phyloP scores from a whole-genome alignment of 2,329 filamentous ascomycete species.

The Cryphonectria carpinicola region DNA sequence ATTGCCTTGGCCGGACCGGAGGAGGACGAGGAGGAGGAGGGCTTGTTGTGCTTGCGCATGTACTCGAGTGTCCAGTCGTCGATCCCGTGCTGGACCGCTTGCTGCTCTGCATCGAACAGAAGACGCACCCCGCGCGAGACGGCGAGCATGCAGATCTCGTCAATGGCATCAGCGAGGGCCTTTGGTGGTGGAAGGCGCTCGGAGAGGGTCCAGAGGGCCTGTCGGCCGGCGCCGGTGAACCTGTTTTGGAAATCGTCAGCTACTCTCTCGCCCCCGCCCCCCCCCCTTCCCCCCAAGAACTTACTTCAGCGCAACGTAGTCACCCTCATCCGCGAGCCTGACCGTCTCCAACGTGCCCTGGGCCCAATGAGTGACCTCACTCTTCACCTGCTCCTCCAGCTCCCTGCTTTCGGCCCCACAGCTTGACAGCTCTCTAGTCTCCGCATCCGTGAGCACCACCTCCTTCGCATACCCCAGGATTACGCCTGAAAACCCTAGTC shows the following conservation, averaged over 20 bases:
- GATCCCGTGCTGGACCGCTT: constrained; percentile 76
- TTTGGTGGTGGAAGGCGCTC: constrained; percentile 64
- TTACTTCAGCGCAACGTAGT: constrained; percentile 69
- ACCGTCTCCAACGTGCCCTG: constrained; percentile 77
- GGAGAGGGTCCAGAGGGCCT: constrained; percentile 70
- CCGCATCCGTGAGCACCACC: constrained; percentile 68
- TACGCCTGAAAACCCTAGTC: constrained; percentile 79
- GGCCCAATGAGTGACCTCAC: constrained; percentile 73
- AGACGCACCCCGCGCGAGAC: constrained; percentile 70
- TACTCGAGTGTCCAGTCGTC: constrained; percentile 80
- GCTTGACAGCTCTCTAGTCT: constrained; percentile 49
- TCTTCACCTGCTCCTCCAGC: constrained; percentile 52
- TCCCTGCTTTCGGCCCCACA: constrained; percentile 49
- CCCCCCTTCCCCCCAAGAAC: constrained; percentile 25
- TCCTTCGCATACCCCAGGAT: constrained; percentile 85
- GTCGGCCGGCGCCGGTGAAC: constrained; percentile 80
- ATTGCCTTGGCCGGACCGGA: constrained; percentile 58
- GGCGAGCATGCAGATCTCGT: constrained; percentile 75
- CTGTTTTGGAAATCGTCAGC: constrained; percentile 32
- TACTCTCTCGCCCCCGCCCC: background rate
- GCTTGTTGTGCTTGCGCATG: constrained; percentile 74
- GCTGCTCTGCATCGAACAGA: constrained; percentile 86
- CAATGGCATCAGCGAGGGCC: constrained; percentile 70
- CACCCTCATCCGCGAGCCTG: constrained; percentile 68
- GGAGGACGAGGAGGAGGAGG: background rate